These are phyloP conservation scores for Blepharisma undulans DNA, from an alignment of 169 alveolate species.

Conservation along the genomic window DNA sequence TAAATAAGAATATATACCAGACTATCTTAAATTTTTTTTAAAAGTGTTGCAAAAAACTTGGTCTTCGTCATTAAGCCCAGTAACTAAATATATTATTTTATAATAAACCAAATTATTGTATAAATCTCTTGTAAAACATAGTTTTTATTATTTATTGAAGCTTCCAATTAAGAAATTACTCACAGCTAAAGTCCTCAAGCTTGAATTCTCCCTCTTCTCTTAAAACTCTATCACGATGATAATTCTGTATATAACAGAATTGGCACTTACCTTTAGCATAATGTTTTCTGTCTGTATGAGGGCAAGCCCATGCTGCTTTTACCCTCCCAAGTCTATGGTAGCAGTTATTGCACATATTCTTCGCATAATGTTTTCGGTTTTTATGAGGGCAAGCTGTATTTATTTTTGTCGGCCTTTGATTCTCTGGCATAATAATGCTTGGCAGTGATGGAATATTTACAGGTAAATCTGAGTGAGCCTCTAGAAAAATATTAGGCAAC, in stretches of 20 bases:
- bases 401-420: background rate
- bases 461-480: background rate
- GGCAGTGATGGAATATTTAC: background rate
- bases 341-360: conserved; percentile 82
- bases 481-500: background rate
- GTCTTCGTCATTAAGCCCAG: background rate
- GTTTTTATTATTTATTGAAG: no score
- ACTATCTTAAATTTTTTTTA: background rate
- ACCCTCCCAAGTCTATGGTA: conserved; percentile 78
- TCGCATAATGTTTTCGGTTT: conserved; percentile 78
- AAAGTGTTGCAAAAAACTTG: no score
- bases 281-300: conserved; percentile 45
- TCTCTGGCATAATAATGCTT: background rate
- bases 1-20: background rate
- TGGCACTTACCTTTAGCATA: conserved; percentile 39
- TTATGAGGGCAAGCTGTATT: conserved; percentile 67
- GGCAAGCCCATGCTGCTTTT: conserved; percentile 71
- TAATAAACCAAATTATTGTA: background rate
- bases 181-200: background rate
- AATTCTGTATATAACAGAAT: conserved; percentile 24
- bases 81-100: background rate
- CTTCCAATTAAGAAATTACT: background rate
- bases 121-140: background rate
- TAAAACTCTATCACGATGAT: background rate
- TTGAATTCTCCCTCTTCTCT: background rate